A percentile compares a stretch with the other conserved stretches of the same genome.
These are phyloP conservation scores for Penicillium dipodomyicola DNA, from an alignment of 495 filamentous ascomycete species.

Conservation along the genomic window DNA sequence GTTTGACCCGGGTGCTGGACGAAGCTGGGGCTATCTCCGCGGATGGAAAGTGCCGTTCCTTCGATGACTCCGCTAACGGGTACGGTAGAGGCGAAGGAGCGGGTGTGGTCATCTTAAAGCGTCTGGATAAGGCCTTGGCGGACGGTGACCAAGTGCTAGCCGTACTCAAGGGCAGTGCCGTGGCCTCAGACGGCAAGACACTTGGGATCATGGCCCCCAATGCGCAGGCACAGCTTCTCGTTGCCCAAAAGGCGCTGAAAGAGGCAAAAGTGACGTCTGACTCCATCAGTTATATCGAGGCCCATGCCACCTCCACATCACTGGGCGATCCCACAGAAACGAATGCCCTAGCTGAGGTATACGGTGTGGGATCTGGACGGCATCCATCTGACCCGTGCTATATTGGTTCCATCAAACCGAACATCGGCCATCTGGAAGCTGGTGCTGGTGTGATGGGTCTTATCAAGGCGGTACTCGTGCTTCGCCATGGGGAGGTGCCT, in stretches of 20 bases:
- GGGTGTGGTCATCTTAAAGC: no score
- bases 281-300: slow-evolving; percentile 41
- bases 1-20: no score
- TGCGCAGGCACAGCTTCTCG: slow-evolving; percentile 27
- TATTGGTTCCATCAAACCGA: slow-evolving; percentile 48
- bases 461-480: slow-evolving; percentile 51
- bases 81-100: no score
- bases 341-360: not conserved
- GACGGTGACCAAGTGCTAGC: no score
- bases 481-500: slow-evolving; percentile 48
- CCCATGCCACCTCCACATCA: slow-evolving; percentile 44
- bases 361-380: slow-evolving; percentile 6
- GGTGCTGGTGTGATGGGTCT: slow-evolving; percentile 55
- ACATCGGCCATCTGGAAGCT: slow-evolving; percentile 52
- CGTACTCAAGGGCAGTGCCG: no score
- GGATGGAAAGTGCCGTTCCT: no score
- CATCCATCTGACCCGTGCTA: slow-evolving; percentile 21
- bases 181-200: slow-evolving; percentile 31
- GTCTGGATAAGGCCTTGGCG: no score
- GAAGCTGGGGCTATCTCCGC: no score
- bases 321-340: slow-evolving; percentile 44
- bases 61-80: no score
- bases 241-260: slow-evolving; percentile 30
- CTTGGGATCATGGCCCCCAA: slow-evolving; percentile 41
- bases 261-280: slow-evolving; percentile 27